phyloP scores from a whole-genome alignment of 805 yeast species.

The Saccharomyces jurei region DNA sequence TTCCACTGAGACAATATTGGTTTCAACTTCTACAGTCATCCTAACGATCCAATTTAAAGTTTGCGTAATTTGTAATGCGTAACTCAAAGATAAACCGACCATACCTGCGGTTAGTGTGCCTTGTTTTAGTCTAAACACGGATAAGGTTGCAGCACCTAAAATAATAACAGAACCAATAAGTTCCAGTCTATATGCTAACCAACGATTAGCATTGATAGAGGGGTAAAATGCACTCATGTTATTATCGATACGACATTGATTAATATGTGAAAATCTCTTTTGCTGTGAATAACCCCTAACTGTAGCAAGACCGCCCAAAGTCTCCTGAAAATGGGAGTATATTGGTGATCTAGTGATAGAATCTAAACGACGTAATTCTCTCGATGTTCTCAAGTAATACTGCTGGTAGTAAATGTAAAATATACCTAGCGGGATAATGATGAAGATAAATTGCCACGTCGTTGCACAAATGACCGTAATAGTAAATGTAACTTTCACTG shows the following conservation, averaged over 20 bases:
- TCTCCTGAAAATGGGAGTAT: slow-evolving; percentile 78
- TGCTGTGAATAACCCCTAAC: slow-evolving; percentile 68
- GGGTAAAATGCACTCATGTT: slow-evolving; percentile 93
- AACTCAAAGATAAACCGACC: slow-evolving; percentile 89
- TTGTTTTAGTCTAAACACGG: slow-evolving; percentile 58
- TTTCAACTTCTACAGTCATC: slow-evolving; percentile 97
- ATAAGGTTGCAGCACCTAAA: slow-evolving; percentile 74
- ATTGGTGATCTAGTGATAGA: slow-evolving; percentile 75
- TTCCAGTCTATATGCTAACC: slow-evolving; percentile 94
- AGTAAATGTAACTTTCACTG: slow-evolving; percentile 62
- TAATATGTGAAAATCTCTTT: slow-evolving; percentile 53
- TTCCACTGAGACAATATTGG: slow-evolving; percentile 94
- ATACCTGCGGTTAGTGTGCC: slow-evolving; percentile 81
- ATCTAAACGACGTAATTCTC: slow-evolving; percentile 77
- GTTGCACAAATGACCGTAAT: slow-evolving; percentile 72
- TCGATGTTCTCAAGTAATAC: slow-evolving; percentile 65
- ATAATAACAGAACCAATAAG: slow-evolving; percentile 85
- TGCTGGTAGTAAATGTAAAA: slow-evolving; percentile 67
- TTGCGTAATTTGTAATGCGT: slow-evolving; percentile 88
- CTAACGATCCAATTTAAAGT: slow-evolving; percentile 95
- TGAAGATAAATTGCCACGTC: slow-evolving; percentile 76
- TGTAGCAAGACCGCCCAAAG: slow-evolving; percentile 65
- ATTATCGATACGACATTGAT: slow-evolving; percentile 65
- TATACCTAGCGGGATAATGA: slow-evolving; percentile 61
- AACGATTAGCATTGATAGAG: slow-evolving; percentile 84